Conservation (phyloP, 495 filamentous ascomycete species). For the Aspergillus homomorphus region DNA sequence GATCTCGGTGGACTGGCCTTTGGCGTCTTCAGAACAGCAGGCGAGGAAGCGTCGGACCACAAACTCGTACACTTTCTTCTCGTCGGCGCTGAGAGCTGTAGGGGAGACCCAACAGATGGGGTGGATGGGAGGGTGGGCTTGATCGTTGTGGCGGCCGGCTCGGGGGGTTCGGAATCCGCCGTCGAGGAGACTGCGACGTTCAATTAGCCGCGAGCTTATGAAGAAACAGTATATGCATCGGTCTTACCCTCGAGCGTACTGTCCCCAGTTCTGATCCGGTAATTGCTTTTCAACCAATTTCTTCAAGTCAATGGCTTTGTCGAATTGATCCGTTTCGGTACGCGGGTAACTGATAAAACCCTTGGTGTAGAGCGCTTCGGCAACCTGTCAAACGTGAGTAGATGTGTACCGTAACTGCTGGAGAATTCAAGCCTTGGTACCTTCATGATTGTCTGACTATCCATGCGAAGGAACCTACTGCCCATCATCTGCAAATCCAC, state of each 20-base stretch:
- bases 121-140: conserved; percentile 96
- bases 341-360: conserved; percentile 97
- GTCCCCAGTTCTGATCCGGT: conserved; percentile 71
- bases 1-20: conserved; percentile 78
- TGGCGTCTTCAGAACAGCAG: conserved; percentile 93
- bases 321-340: conserved; percentile 96
- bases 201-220: conserved; percentile 12
- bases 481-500: conserved; percentile 99
- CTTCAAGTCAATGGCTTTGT: conserved; percentile 80
- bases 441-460: conserved; percentile 83
- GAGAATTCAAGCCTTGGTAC: conserved; percentile 29
- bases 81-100: conserved; percentile 56
- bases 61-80: conserved; percentile 86
- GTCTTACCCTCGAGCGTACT: conserved; percentile 65
- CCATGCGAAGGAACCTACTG: conserved; percentile 77
- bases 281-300: conserved; percentile 81
- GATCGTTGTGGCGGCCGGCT: conserved; percentile 83
- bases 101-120: conserved; percentile 76
- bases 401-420: not conserved
- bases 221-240: not conserved
- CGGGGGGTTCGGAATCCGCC: conserved; percentile 80
- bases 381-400: conserved; percentile 44
- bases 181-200: conserved; percentile 55
- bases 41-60: conserved; percentile 91
- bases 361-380: conserved; percentile 87